Evolutionary conservation across 495 filamentous ascomycete genomes (phyloP).

Genomic region (Penicillium salamii): DNA sequence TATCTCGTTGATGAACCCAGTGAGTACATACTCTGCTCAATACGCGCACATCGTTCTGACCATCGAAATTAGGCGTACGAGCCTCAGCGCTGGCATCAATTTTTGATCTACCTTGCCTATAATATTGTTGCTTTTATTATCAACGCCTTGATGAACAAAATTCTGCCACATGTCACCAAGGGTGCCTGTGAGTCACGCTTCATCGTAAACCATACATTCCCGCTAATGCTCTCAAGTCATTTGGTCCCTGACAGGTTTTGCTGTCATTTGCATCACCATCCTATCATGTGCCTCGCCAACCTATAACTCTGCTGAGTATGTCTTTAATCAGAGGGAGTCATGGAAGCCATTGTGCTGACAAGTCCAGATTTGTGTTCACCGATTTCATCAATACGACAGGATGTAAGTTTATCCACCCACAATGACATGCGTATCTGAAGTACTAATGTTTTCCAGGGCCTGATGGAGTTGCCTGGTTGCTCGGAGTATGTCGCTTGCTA

Average conservation of each 20-base stretch:
- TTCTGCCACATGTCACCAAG: conserved; percentile 65
- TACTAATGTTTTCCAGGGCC: conserved; percentile 41
- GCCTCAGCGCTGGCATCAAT: conserved; percentile 66
- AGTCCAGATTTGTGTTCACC: conserved; percentile 56
- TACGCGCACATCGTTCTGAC: background rate
- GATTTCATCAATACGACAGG: conserved; percentile 60
- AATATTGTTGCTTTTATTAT: conserved; percentile 60
- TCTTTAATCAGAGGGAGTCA: conserved; percentile 34
- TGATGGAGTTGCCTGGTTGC: conserved; percentile 62
- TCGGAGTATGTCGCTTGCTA: conserved; percentile 43
- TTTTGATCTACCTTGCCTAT: conserved; percentile 68
- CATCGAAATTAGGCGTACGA: conserved; percentile 40
- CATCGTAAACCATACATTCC: background rate
- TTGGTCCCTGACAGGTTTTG: conserved; percentile 66
- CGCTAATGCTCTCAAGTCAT: conserved; percentile 36
- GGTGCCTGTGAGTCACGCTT: conserved; percentile 36
- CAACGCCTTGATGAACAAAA: conserved; percentile 63
- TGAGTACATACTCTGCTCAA: conserved; percentile 9
- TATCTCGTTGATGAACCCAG: conserved; percentile 56
- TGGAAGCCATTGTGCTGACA: conserved; percentile 35
- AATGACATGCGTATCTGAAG: background rate
- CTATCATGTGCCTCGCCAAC: conserved; percentile 60
- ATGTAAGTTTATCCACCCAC: conserved; percentile 31
- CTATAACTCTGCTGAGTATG: conserved; percentile 59
- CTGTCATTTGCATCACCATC: conserved; percentile 65